phyloP scores from a whole-genome alignment of 2,329 filamentous ascomycete genomes.

The Proliferodiscus dingleyae region DNA sequence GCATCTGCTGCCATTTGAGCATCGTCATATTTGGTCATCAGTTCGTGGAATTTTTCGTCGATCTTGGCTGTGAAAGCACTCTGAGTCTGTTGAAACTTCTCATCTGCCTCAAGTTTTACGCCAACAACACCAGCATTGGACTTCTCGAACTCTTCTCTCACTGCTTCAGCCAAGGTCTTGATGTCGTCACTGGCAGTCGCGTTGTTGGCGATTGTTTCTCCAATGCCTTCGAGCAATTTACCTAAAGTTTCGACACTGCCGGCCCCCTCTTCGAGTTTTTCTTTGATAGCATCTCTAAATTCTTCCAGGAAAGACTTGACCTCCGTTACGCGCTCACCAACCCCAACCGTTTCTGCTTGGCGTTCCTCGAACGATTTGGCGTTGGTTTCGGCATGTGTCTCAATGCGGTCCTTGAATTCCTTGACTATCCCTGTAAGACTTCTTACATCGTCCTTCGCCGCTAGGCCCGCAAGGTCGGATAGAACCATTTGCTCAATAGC shows the following conservation, averaged over 20 bases:
- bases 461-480: slow-evolving; percentile 64
- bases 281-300: slow-evolving; percentile 70
- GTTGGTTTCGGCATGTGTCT: slow-evolving; percentile 65
- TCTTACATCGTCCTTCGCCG: slow-evolving; percentile 71
- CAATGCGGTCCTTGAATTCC: slow-evolving; percentile 64
- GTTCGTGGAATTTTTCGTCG: slow-evolving; percentile 64
- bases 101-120: slow-evolving; percentile 76
- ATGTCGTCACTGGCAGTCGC: slow-evolving; percentile 56
- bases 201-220: slow-evolving; percentile 57
- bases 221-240: slow-evolving; percentile 61
- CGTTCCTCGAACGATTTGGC: slow-evolving; percentile 78
- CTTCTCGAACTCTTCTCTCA: slow-evolving; percentile 85
- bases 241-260: slow-evolving; percentile 69
- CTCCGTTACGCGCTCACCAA: slow-evolving; percentile 73
- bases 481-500: slow-evolving; percentile 69
- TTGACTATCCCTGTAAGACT: slow-evolving; percentile 66
- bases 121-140: slow-evolving; percentile 75
- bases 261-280: slow-evolving; percentile 70
- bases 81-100: slow-evolving; percentile 61
- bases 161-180: slow-evolving; percentile 66
- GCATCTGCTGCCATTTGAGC: slow-evolving; percentile 71
- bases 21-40: slow-evolving; percentile 85
- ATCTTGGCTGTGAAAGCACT: slow-evolving; percentile 51
- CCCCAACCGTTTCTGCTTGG: slow-evolving; percentile 73
- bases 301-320: slow-evolving; percentile 74